A percentile compares a stretch with the other conserved stretches of the same genome.
Conservation (phyloP, 129 eudicot genomes). For the Lactuca sativa region DNA sequence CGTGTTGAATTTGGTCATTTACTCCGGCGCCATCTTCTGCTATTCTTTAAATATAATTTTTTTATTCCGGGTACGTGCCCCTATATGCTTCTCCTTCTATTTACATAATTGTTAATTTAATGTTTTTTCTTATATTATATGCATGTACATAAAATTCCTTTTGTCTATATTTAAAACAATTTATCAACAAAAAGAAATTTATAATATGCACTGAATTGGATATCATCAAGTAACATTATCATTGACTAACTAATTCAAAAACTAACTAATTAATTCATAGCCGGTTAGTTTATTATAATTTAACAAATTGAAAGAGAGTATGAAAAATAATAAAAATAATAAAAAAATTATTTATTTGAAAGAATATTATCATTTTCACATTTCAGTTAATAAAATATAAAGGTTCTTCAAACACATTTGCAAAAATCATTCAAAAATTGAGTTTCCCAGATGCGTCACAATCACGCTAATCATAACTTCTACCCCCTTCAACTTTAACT, state of each 20-base stretch:
- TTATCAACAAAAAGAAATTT: not conserved
- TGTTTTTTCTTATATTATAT: not conserved
- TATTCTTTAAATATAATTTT: slow-evolving; percentile 16
- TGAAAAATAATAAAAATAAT: too few species aligned
- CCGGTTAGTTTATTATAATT: too few species aligned
- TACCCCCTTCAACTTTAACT: slow-evolving; percentile 10
- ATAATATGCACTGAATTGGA: not conserved
- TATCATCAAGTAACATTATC: too few species aligned
- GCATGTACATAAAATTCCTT: not conserved
- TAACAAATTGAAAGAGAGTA: too few species aligned
- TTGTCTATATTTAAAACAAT: not conserved
- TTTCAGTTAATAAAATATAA: too few species aligned
- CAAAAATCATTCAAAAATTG: too few species aligned
- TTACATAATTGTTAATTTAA: slow-evolving; percentile 16
- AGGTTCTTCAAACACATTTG: too few species aligned
- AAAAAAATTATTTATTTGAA: too few species aligned
- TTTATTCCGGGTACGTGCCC: slow-evolving; percentile 21
- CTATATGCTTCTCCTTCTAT: not conserved
- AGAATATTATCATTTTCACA: too few species aligned
- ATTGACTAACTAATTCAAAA: too few species aligned
- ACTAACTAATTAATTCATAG: too few species aligned
- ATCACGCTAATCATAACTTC: slow-evolving; percentile 32
- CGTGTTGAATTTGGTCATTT: slow-evolving; percentile 32
- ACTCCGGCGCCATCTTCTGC: slow-evolving; percentile 14
- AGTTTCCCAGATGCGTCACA: slow-evolving; percentile 18